Conservation (phyloP, 805 yeast genomes). For the Starmera caribaea region DNA sequence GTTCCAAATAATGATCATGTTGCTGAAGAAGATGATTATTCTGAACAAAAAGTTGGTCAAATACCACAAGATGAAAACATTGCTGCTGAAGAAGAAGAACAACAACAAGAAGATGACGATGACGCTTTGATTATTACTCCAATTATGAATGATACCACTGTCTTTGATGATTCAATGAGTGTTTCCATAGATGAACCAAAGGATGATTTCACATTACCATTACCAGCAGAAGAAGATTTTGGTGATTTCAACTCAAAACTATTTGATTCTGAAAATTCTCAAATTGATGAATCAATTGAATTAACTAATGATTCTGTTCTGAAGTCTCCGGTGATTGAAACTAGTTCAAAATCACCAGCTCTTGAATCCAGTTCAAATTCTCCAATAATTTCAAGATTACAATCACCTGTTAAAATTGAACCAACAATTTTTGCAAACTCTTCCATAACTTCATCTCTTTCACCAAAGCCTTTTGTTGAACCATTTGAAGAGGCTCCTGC, state of each 20-base stretch:
- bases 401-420: background rate
- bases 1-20: slow-evolving; percentile 2
- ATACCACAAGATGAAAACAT: background rate
- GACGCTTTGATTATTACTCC: background rate
- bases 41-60: background rate
- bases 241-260: background rate
- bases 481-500: background rate
- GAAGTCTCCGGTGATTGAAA: too few species aligned
- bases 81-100: background rate
- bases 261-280: too few species aligned
- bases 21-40: background rate
- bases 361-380: too few species aligned
- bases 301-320: too few species aligned
- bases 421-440: background rate
- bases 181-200: background rate
- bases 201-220: background rate
- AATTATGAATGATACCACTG: too few species aligned
- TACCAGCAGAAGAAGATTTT: background rate
- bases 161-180: background rate
- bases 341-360: too few species aligned
- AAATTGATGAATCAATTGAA: too few species aligned
- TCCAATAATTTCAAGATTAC: background rate
- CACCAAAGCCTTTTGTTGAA: background rate
- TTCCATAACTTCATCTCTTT: background rate
- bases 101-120: background rate